Base-by-base conservation (phyloP, 768 basidiomycete species). In the Hericium coralloides region DNA sequence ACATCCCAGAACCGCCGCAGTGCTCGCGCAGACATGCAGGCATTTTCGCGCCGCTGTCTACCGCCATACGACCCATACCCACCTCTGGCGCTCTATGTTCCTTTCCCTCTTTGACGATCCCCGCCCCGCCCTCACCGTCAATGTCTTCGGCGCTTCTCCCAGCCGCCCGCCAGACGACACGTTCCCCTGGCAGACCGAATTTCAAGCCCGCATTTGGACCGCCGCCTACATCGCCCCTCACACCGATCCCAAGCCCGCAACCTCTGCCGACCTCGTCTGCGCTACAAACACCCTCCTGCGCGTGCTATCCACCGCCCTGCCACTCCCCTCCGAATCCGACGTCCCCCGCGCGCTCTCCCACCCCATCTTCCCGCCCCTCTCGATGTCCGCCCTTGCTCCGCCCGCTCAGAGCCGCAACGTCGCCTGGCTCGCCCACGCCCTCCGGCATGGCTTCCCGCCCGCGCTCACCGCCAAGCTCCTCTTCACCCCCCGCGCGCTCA, bases 31-130 rank as follows among this genome's bases (percentile, higher is more conserved):
- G 62, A 71, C 75, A 25, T 74, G 69, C 59, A 63, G 62, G 12
- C 38, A 60, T 12, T 61, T 70, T 54, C 61, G 56, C 38, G 48
- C 59, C 12, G 66, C 74, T 39, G 65, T 75, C 10, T 71, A 74
- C 59, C 57, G 64, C 23, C 26, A 31, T 4, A 55, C 66, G 12
- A 18, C 53, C 1, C 70, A 72, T 57, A 58, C 63, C 10, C 69
- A 74, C 58, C 66, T 76, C 14, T 76, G 75, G 75, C 66, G 71
- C 14, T 60, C 65, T 31, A 59, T 74, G 58, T 76, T 74, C 68
- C 68, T 74, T 38, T 47, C 59, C 15, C 49, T 60, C 9, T 75
- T 74, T 49, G 75, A 75, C 53, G 66, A 74, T 58, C 72, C 71
- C 12, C 53, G 53, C 23, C 58, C 49, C 9, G 41, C 55, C 18